Evolutionary conservation across 1,284 basidiomycete species (phyloP).

Genomic region (Xerocomus minutiporus): DNA sequence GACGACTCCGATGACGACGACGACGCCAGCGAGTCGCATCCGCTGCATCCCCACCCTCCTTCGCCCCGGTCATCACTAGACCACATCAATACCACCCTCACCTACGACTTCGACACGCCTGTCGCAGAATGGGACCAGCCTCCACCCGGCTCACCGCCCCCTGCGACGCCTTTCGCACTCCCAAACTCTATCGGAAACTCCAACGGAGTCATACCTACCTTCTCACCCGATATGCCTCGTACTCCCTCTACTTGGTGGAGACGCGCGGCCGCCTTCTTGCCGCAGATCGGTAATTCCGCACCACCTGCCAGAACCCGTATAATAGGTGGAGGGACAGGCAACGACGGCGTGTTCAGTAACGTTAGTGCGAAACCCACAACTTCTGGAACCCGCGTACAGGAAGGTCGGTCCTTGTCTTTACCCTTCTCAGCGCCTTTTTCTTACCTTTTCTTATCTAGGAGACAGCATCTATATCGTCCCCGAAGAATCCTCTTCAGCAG

Average conservation of each 20-base stretch:
- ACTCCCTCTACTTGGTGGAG: slow-evolving; percentile 47
- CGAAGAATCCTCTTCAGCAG: slow-evolving; percentile 76
- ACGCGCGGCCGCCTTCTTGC: slow-evolving; percentile 55
- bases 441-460: slow-evolving; percentile 38
- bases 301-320: slow-evolving; percentile 4
- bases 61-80: slow-evolving; percentile 24
- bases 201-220: slow-evolving; percentile 70
- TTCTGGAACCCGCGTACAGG: slow-evolving; percentile 51
- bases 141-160: slow-evolving; percentile 82
- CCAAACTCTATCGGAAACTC: slow-evolving; percentile 76
- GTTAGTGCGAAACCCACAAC: slow-evolving; percentile 84
- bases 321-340: slow-evolving; percentile 72
- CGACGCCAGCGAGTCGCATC: slow-evolving; percentile 48
- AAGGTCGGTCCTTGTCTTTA: slow-evolving; percentile 44
- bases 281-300: slow-evolving; percentile 46
- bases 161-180: slow-evolving; percentile 54
- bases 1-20: slow-evolving; percentile 69
- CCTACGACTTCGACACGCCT: slow-evolving; percentile 83
- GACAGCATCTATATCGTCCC: slow-evolving; percentile 72
- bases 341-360: slow-evolving; percentile 96
- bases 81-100: slow-evolving; percentile 33
- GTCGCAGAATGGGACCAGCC: slow-evolving; percentile 71
- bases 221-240: slow-evolving; percentile 35
- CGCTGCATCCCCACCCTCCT: slow-evolving; percentile 43
- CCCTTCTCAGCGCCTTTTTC: background rate